phyloP scores from a whole-genome alignment of 306 rosid genomes.

The Abrus precatorius region DNA sequence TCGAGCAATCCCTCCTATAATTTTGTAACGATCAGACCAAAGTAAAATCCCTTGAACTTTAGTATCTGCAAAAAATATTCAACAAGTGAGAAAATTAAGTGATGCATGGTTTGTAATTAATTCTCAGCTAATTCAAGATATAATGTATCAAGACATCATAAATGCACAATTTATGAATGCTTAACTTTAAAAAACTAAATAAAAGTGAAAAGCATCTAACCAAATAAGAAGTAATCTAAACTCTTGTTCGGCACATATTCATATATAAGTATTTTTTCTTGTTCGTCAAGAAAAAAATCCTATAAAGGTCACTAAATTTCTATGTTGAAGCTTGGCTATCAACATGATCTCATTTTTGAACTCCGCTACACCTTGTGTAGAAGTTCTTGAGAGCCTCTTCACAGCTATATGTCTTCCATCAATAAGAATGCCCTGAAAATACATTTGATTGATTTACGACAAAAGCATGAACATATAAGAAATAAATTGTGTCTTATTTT shows the following conservation, averaged over 20 bases:
- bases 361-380: background rate
- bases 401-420: background rate
- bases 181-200: background rate
- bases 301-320: conserved; percentile 1
- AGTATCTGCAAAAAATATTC: background rate
- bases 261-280: conserved; percentile 32
- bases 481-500: background rate
- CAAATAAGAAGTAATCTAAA: conserved; percentile 12
- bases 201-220: background rate
- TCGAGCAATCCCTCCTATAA: background rate
- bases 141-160: background rate
- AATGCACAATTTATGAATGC: background rate
- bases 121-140: no score
- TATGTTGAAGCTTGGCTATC: conserved; percentile 23
- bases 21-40: background rate
- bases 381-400: conserved; percentile 16
- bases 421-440: background rate
- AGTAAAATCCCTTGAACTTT: background rate
- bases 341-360: background rate
- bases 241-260: conserved; percentile 14
- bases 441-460: background rate
- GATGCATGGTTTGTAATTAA: background rate
- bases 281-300: conserved; percentile 22
- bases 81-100: background rate
- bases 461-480: background rate